phyloP scores from a whole-genome alignment of 805 yeast species.

The Hanseniaspora pseudoguilliermondii region DNA sequence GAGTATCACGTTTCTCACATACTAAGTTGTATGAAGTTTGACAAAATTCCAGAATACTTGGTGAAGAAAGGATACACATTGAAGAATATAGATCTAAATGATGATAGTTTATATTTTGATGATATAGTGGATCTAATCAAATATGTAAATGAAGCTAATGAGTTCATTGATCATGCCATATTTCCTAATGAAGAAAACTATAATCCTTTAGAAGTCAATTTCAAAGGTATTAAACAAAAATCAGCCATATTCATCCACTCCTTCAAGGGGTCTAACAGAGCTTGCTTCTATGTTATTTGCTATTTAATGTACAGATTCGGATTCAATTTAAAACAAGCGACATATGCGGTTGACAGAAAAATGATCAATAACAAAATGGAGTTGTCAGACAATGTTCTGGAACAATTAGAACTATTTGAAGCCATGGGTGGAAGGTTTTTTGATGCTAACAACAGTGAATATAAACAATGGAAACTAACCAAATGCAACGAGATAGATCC shows the following conservation, averaged over 20 bases:
- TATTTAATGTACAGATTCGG: conserved; percentile 73
- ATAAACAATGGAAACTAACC: conserved; percentile 34
- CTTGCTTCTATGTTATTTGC: conserved; percentile 75
- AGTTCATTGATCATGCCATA: conserved; percentile 54
- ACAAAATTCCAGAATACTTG: conserved; percentile 40
- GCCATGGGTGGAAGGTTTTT: conserved; percentile 29
- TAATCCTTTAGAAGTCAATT: conserved; percentile 23
- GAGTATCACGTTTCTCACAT: conserved; percentile 55
- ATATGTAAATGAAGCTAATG: conserved; percentile 46
- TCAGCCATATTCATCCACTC: conserved; percentile 50
- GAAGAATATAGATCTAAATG: conserved; percentile 59
- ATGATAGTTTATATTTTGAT: conserved; percentile 29
- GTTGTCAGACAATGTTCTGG: conserved; percentile 64
- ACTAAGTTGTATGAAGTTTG: conserved; percentile 55
- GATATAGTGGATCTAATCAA: conserved; percentile 52
- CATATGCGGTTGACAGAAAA: conserved; percentile 62
- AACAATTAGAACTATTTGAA: conserved; percentile 57
- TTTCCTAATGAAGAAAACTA: conserved; percentile 32
- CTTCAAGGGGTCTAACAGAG: conserved; percentile 87
- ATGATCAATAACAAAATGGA: conserved; percentile 35
- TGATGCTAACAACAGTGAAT: conserved; percentile 25
- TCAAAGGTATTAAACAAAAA: conserved; percentile 29
- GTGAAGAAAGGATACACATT: conserved; percentile 34
- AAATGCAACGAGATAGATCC: conserved; percentile 31
- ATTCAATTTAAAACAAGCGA: conserved; percentile 45